Evolutionary conservation across 1,284 basidiomycete genomes (phyloP).

Genomic region (Coriolopsis trogii): DNA sequence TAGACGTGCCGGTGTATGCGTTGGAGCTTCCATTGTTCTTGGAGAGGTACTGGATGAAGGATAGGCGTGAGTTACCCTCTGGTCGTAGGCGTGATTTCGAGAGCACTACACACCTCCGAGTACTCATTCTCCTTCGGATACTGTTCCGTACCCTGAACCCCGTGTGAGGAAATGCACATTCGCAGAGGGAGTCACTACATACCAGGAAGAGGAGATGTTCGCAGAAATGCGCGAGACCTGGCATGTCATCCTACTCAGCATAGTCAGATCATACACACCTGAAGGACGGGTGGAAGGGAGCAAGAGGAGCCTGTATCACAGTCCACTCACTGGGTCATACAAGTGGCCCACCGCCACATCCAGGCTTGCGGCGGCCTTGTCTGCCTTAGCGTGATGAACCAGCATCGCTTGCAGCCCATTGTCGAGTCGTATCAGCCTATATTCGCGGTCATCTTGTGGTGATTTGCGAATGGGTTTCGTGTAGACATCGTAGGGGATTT

Average conservation of each 20-base stretch:
- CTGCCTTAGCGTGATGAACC: slow-evolving; percentile 85
- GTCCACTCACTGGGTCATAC: slow-evolving; percentile 80
- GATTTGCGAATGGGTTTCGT: slow-evolving; percentile 75
- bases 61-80: neutral
- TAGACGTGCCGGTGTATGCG: slow-evolving; percentile 91
- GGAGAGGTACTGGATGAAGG: slow-evolving; percentile 71
- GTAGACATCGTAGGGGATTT: slow-evolving; percentile 46
- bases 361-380: slow-evolving; percentile 95
- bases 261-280: slow-evolving; percentile 2
- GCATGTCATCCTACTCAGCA: slow-evolving; percentile 71
- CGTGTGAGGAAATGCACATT: neutral
- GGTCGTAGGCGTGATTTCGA: neutral
- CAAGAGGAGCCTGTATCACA: too few species aligned
- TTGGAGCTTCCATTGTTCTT: slow-evolving; percentile 93
- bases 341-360: slow-evolving; percentile 97
- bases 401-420: slow-evolving; percentile 91
- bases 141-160: slow-evolving; percentile 69
- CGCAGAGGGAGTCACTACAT: neutral
- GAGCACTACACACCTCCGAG: slow-evolving; percentile 56
- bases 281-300: too few species aligned
- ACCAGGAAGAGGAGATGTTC: slow-evolving; percentile 98
- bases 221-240: slow-evolving; percentile 90
- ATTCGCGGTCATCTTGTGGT: slow-evolving; percentile 75
- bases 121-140: slow-evolving; percentile 95
- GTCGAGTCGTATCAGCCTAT: slow-evolving; percentile 81